Evolutionary conservation across 306 rosid genomes (phyloP), one percentile per base, ranked within the genome.

Genomic region (Trifolium dubium): DNA sequence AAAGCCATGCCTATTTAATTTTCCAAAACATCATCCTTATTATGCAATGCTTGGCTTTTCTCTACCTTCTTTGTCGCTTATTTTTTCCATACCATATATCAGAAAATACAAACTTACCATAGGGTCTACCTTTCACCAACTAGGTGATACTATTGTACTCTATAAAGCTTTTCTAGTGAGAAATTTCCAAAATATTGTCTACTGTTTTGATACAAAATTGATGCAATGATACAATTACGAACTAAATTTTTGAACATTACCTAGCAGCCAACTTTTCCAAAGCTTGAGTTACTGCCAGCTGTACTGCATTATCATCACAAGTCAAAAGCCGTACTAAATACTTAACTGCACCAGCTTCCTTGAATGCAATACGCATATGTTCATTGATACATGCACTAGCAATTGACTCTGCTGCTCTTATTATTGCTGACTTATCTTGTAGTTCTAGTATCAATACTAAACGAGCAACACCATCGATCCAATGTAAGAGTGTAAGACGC

Each of bases 381-480:
- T 93, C 97, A 76, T 85, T 85, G 78, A 93, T 83, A 58, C 89
- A 93, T 39, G 92, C 92, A 78, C 81, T 88, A 69, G 96, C 96
- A 81, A 89, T 88, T 53, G 91, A 76, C 69, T 85, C 88, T 31
- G 88, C 92, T 73, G 90, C 89, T 81, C 92, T 88, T 60, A 78
- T 37, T 56, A 88, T 53, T 10, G 89, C 92, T 41, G 79, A 72
- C 82, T 82, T 87, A 63, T 91, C 92, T 79, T 86, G 84, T 60
- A 93, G 92, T 84, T 85, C 89, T 58, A 93, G 87, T 73, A 91
- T 88, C 69, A 91, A 80, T 59, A 79, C 91, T 80, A 93, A 81
- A 49, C 97, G 90, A 79, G 98, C 98, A 76, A 91, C 93, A 15
- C 98, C 98, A 56, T 89, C 97, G 59, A 78, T 64, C 97, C 92